Conservation (phyloP, 805 yeast species). For the Candida succiphila region DNA sequence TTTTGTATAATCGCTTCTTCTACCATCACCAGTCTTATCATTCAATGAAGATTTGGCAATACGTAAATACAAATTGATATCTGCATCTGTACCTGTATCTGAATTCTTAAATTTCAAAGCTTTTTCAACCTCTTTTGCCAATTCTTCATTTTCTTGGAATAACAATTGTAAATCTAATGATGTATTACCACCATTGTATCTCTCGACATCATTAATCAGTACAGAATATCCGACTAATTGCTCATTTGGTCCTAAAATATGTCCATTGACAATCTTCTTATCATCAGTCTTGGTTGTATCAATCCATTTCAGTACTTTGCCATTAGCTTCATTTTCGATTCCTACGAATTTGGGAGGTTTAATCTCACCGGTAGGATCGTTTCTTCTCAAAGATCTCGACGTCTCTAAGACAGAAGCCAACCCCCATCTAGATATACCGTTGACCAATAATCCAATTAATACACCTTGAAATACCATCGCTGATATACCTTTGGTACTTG, state of each 20-base stretch:
- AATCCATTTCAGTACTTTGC: slow-evolving; percentile 30
- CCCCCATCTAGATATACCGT: slow-evolving; percentile 92
- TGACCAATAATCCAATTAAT: slow-evolving; percentile 65
- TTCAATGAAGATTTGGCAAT: slow-evolving; percentile 40
- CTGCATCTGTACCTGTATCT: slow-evolving; percentile 14
- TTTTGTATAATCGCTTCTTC: slow-evolving; percentile 52
- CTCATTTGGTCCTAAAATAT: slow-evolving; percentile 15
- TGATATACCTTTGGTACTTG: slow-evolving; percentile 60
- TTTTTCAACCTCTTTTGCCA: slow-evolving; percentile 21
- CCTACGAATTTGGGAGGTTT: slow-evolving; percentile 41
- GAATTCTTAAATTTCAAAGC: slow-evolving; percentile 14
- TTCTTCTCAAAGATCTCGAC: slow-evolving; percentile 50
- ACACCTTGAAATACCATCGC: slow-evolving; percentile 79
- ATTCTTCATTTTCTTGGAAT: slow-evolving; percentile 17
- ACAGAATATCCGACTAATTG: slow-evolving; percentile 47
- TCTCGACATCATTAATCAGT: slow-evolving; percentile 70
- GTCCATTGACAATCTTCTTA: slow-evolving; percentile 12
- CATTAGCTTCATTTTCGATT: slow-evolving; percentile 11
- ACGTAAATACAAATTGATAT: slow-evolving; percentile 38
- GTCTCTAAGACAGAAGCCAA: slow-evolving; percentile 85
- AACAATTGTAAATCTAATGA: slow-evolving; percentile 32
- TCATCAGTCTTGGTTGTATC: slow-evolving; percentile 6
- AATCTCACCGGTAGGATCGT: slow-evolving; percentile 55
- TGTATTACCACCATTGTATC: slow-evolving; percentile 46
- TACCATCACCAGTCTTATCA: slow-evolving; percentile 16